Base-by-base conservation (phyloP, 345 rosid genomes). In the Abelmoschus esculentus region DNA sequence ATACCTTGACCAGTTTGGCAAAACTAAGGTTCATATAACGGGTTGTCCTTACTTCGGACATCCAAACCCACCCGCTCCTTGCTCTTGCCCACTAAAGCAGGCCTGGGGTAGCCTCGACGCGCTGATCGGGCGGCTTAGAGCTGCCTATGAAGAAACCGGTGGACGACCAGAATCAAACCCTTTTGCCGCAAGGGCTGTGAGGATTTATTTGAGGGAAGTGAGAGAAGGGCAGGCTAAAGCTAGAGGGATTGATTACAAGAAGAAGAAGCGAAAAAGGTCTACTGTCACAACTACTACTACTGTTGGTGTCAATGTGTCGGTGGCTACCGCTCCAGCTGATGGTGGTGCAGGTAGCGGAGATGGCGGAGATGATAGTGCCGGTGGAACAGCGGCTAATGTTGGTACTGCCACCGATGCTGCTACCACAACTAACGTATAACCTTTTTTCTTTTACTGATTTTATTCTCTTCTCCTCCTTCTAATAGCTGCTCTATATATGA, bases 41-140 rank as follows among this genome's bases (percentile, higher is more conserved):
- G 80, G 78, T 4, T 85, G 89, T 71, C 88, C 89, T 12, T 85
- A 80, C 65, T 87, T 85, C 65, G 89, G 89, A 1, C 80, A 85
- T 73, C 85, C 85, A 14, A 83, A 74, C 62, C 92, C 89, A 2
- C 92, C 92, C 0, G 80, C 84, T 42, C 88, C 89, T 7, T 87
- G 92, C 28, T 72, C 85, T 3, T 87, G 92, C 32, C 92, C 92
- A 49, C 80, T 85, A 9, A 87, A 80, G 61, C 92, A 87, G 52
- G 92, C 92, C 0, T 87, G 92, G 92, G 92, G 92, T 15, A 85
- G 90, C 78, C 85, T 87, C 22, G 92, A 87, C 66, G 92, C 92
- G 73, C 72, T 87, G 75, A 84, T 87, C 84, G 92, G 92, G 73
- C 86, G 92, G 76, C 74, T 87, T 52, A 82, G 92, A 73, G 92